These are phyloP conservation scores for Cadophora sp. DNA, from an alignment of 2,329 filamentous ascomycete genomes.

Conservation along the genomic window DNA sequence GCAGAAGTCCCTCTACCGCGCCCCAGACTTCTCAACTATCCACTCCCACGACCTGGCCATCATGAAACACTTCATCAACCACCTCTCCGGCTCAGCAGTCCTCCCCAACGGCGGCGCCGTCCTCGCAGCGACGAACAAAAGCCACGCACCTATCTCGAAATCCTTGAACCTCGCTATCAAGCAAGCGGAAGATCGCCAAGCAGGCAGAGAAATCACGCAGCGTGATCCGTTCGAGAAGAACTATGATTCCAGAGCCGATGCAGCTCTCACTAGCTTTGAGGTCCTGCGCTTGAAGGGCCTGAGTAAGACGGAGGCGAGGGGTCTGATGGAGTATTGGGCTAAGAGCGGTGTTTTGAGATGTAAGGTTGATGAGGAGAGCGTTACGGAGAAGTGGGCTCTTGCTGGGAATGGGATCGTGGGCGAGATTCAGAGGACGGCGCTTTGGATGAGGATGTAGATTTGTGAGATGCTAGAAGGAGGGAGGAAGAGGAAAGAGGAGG, in stretches of 20 bases:
- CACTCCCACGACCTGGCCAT: slow-evolving; percentile 87
- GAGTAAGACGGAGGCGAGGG: slow-evolving; percentile 74
- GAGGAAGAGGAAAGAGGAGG: not conserved
- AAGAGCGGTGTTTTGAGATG: slow-evolving; percentile 80
- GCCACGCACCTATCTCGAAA: slow-evolving; percentile 69
- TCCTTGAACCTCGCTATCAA: slow-evolving; percentile 73
- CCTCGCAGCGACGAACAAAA: slow-evolving; percentile 75
- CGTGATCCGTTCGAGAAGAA: slow-evolving; percentile 61
- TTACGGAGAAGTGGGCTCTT: slow-evolving; percentile 85
- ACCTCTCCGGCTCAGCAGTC: slow-evolving; percentile 65
- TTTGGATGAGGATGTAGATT: slow-evolving; percentile 47
- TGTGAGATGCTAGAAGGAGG: not conserved
- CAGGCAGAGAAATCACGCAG: slow-evolving; percentile 47
- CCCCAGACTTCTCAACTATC: slow-evolving; percentile 72
- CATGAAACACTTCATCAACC: slow-evolving; percentile 75
- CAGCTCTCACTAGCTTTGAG: slow-evolving; percentile 56
- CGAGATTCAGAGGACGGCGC: slow-evolving; percentile 77
- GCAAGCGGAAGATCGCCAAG: slow-evolving; percentile 50
- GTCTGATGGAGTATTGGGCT: slow-evolving; percentile 93
- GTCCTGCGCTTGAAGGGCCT: slow-evolving; percentile 70
- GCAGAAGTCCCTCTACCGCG: slow-evolving; percentile 77
- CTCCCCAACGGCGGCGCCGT: slow-evolving; percentile 80
- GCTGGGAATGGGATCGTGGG: slow-evolving; percentile 83
- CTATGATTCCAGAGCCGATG: slow-evolving; percentile 65
- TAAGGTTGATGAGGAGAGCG: slow-evolving; percentile 71